Evolutionary conservation across 2,329 filamentous ascomycete species (phyloP), one percentile per base, ranked within the genome.

Genomic region (Aureobasidium sp.): DNA sequence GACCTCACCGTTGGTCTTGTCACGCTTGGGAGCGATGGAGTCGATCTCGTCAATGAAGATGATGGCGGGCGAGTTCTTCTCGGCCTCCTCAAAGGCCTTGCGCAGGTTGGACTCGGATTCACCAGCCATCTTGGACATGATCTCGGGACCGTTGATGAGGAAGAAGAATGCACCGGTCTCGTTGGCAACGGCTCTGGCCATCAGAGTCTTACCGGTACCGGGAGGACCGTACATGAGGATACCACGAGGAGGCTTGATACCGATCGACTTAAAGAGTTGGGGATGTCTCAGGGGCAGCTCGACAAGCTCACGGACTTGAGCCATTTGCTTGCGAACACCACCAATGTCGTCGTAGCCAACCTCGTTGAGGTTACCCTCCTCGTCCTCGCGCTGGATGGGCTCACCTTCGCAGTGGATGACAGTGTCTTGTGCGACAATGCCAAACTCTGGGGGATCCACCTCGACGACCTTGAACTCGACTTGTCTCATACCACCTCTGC

Each of bases 91-190:
- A 71, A 99, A 99, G n/a, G 94, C 94, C 80, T 97, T 97, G 71
- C 94, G 89, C 68, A 99, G 79, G 77, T 97, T 97, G 64, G 93
- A 97, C 78, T 97, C 94, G 64, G 94, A 97, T 79, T 99, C 94
- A 85, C 94, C 94, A 64, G 94, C 94, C 94, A 97, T 97, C 86
- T 97, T 97, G 64, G 93, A 97, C 94, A 99, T 97, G 81, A 99
- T 97, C 77, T 97, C 94, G 58, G 94, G 94, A 67, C 94, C 93
- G 79, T 97, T 97, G 85, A 99, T 97, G 66, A 97, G 80, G 86
- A 99, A 97, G 82, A 99, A 99, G 82, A 97, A 97, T 53, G 93
- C 93, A 71, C 94, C 94, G 37, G 94, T 97, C 83, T 97, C 94
- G 79, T 97, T 97, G 78, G 94, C 94, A 62, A 99, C 94, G 66